Base-by-base conservation (phyloP, 306 rosid genomes). In the Dalbergia cochinchinensis region DNA sequence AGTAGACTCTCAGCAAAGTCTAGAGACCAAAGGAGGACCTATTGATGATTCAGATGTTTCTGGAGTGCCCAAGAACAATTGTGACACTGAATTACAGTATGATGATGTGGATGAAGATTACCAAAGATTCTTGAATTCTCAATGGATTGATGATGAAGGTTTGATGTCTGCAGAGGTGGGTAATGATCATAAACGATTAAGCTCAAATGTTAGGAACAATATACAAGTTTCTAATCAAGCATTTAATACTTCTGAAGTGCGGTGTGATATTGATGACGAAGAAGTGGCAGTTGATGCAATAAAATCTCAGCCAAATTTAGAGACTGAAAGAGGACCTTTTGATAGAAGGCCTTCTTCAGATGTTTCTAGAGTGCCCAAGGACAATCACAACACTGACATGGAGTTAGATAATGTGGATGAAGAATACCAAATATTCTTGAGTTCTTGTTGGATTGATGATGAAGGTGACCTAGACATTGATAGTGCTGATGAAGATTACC, bases 61-160 rank as follows among this genome's bases (percentile, higher is more conserved):
- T 54, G 6, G 3, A 15, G 70, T 58, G 6, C 64, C 80, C n/a
- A 16, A 75, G 57, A 45, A 3, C 57, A 73, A 22, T 51, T 12
- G 65, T 66, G 4, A 34, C 19, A 48, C 13, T 33, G 71, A 78
- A 77, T 26, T 33, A 16, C 72, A 70, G n/a, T 55, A 39, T 12
- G 82, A 65, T 82, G 20, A 9, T 47, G 65, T 7, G 3, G 90
- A 87, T 61, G 85, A 81, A 64, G 83, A 65, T 71, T 85, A 87
- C 69, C 33, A 70, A 50, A 16, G 1, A 48, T 71, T 64, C 78
- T 54, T 83, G 78, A 47, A 76, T 72, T 14, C 8, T 19, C 2
- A 34, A 42, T 26, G 34, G 47, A 39, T 14, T 11, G 77, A 60
- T 20, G 86, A 78, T 75, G 71, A 65, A 16, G 26, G 61, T 45